phyloP scores from a whole-genome alignment of 1,284 basidiomycete genomes.

The Pascua guehoae region DNA sequence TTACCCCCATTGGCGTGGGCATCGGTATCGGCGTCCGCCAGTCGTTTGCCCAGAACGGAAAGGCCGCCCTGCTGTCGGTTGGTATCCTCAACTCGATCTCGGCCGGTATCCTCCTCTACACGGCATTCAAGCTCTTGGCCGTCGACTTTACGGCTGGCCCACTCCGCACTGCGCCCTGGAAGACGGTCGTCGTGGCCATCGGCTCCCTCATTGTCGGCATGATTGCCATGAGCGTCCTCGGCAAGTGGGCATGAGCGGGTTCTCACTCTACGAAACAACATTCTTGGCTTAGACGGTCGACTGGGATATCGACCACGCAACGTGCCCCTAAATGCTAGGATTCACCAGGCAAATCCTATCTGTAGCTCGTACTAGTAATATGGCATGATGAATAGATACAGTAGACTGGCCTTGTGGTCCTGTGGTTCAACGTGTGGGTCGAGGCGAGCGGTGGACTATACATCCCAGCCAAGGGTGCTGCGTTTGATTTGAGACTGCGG shows the following conservation, averaged over 20 bases:
- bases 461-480: no score
- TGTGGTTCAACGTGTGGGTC: no score
- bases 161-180: constrained; percentile 15
- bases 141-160: constrained; percentile 30
- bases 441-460: no score
- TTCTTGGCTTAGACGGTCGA: no score
- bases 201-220: constrained; percentile 29
- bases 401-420: no score
- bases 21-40: constrained; percentile 37
- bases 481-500: no score
- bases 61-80: constrained; percentile 31
- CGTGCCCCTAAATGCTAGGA: no score
- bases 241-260: constrained; percentile 41
- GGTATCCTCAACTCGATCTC: constrained; percentile 38
- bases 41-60: constrained; percentile 36
- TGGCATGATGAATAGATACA: no score
- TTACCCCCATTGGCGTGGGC: constrained; percentile 32
- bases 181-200: constrained; percentile 24
- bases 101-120: constrained; percentile 26
- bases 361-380: no score
- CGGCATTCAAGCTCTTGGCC: constrained; percentile 34
- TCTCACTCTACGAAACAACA: no score
- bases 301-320: no score
- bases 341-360: no score
- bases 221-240: constrained; percentile 44